Percentiles rank a stretch among this genome's conserved stretches.
Evolutionary conservation across 176 grass and related monocot species (phyloP).

Genomic region (Alloteropsis semialata): DNA sequence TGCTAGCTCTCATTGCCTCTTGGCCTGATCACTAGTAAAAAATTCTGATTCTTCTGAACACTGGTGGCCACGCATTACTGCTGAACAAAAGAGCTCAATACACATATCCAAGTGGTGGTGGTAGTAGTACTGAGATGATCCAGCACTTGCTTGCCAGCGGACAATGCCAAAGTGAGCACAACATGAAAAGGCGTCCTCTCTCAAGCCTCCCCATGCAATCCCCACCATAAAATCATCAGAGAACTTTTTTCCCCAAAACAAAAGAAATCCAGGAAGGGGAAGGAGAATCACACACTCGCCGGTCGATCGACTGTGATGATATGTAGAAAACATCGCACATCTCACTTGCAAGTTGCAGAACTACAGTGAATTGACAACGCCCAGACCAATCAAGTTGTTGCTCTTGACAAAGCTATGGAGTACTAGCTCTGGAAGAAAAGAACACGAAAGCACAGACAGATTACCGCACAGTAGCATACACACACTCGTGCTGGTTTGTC

Average conservation of each 20-base stretch:
- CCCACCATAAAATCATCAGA: constrained; percentile 42
- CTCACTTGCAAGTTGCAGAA: constrained; percentile 24
- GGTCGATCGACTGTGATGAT: constrained; percentile 2
- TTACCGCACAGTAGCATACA: constrained; percentile 29
- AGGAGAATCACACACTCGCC: background rate
- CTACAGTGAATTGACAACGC: background rate
- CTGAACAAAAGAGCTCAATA: no score
- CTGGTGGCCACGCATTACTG: background rate
- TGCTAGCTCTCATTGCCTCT: background rate
- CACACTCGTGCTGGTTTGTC: background rate
- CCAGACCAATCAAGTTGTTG: background rate
- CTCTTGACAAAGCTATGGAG: background rate
- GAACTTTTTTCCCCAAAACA: background rate
- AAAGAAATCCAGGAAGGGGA: background rate
- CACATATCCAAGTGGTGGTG: constrained; percentile 4
- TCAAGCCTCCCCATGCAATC: background rate
- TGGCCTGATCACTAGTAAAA: background rate
- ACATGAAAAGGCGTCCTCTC: background rate
- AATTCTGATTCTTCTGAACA: background rate
- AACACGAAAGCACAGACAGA: background rate
- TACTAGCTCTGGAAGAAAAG: background rate
- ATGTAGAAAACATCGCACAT: constrained; percentile 26
- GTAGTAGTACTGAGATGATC: background rate
- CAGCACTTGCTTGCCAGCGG: background rate
- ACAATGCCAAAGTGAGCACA: constrained; percentile 8